Percentiles rank a stretch among this genome's conserved stretches.
phyloP scores from a whole-genome alignment of 2,329 filamentous ascomycete genomes.

The Fusarium mexicanum region DNA sequence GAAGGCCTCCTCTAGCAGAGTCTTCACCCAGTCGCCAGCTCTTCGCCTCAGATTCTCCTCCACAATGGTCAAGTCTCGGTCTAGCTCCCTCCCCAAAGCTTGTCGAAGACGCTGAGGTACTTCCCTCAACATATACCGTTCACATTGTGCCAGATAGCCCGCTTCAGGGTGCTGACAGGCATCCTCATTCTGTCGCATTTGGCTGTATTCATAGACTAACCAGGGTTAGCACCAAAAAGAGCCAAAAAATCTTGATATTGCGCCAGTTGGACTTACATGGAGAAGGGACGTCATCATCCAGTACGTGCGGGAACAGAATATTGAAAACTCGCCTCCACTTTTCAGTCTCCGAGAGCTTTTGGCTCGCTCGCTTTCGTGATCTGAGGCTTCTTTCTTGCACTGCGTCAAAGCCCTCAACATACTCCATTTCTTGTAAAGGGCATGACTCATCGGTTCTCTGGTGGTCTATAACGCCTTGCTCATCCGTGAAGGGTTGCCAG shows the following conservation, averaged over 20 bases:
- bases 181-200: not conserved
- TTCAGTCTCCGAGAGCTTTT: not conserved
- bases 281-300: not conserved
- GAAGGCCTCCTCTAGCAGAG: not conserved
- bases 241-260: accelerated
- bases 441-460: not conserved
- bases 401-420: not conserved
- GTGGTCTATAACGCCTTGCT: not conserved
- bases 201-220: not conserved
- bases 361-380: not conserved
- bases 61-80: not conserved
- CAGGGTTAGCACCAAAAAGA: not conserved
- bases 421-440: not conserved
- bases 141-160: not conserved
- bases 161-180: not conserved
- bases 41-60: not conserved
- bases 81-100: not conserved
- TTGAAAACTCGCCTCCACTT: not conserved
- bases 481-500: not conserved
- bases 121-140: not conserved
- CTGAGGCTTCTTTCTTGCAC: not conserved
- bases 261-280: not conserved
- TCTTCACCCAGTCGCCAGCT: not conserved
- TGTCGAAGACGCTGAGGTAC: not conserved
- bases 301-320: not conserved